Percentiles rank a stretch among this genome's conserved stretches.
Conservation (phyloP, 116 monocot species). For the Zostera marina region DNA sequence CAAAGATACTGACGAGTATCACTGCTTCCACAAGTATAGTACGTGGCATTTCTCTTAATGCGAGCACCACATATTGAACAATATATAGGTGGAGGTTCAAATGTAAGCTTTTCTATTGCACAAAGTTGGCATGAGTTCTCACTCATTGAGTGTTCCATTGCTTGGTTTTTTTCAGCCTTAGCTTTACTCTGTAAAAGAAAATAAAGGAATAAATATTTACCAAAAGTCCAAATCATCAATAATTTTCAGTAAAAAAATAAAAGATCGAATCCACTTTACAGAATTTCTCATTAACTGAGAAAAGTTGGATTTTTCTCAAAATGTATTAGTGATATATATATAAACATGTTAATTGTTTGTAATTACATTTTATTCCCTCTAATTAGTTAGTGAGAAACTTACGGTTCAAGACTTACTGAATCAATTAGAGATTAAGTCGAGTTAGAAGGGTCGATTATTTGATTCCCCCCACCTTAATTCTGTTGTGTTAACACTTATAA, state of each 20-base stretch:
- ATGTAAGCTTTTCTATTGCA: slow-evolving; percentile 81
- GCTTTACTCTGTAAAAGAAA: slow-evolving; percentile 54
- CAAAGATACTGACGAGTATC: slow-evolving; percentile 71
- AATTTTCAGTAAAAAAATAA: background rate
- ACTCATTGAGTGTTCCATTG: slow-evolving; percentile 70
- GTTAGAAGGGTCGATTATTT: too few relatives aligned
- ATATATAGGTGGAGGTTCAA: slow-evolving; percentile 93
- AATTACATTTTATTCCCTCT: too few relatives aligned
- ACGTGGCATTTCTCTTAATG: slow-evolving; percentile 77
- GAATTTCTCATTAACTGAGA: background rate
- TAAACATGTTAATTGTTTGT: too few relatives aligned
- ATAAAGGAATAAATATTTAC: background rate
- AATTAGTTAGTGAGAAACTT: too few relatives aligned
- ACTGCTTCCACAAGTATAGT: slow-evolving; percentile 59
- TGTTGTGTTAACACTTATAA: too few relatives aligned
- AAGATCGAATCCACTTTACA: background rate
- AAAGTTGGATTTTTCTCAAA: background rate
- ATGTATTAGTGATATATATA: too few relatives aligned
- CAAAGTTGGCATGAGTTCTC: slow-evolving; percentile 89
- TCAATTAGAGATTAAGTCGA: too few relatives aligned
- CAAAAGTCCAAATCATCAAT: background rate
- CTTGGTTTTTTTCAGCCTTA: slow-evolving; percentile 93
- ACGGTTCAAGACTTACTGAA: too few relatives aligned
- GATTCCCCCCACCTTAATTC: too few relatives aligned
- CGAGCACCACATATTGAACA: slow-evolving; percentile 87